A percentile compares a stretch with the other conserved stretches of the same genome.
phyloP scores from a whole-genome alignment of 2,329 filamentous ascomycete genomes.

The Trichoderma lentiforme region DNA sequence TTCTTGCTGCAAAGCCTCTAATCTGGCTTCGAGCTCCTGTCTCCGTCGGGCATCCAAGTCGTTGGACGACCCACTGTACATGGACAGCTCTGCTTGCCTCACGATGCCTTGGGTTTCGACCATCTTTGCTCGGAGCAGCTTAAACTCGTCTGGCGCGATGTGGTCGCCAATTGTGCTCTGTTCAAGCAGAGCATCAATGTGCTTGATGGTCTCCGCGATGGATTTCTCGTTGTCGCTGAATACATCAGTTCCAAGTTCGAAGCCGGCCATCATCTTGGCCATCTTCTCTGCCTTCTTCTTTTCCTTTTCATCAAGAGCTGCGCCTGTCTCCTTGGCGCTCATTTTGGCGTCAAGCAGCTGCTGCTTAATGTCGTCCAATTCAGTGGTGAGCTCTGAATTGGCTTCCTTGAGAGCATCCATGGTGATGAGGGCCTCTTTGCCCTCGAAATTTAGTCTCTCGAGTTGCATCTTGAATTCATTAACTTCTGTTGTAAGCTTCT shows the following conservation, averaged over 20 bases:
- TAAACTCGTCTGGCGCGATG: slow-evolving; percentile 77
- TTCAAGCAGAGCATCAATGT: slow-evolving; percentile 75
- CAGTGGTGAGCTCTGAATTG: slow-evolving; percentile 84
- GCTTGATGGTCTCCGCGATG: slow-evolving; percentile 78
- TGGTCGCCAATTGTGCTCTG: slow-evolving; percentile 73
- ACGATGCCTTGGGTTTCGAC: slow-evolving; percentile 90
- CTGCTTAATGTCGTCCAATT: slow-evolving; percentile 94
- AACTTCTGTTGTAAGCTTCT: slow-evolving; percentile 77
- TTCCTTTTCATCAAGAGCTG: slow-evolving; percentile 92
- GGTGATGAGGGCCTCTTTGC: slow-evolving; percentile 93
- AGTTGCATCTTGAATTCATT: slow-evolving; percentile 97
- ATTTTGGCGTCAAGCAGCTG: slow-evolving; percentile 94
- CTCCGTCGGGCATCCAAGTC: slow-evolving; percentile 65
- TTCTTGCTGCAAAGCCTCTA: slow-evolving; percentile 72
- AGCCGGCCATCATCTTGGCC: slow-evolving; percentile 99
- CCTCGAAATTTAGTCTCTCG: slow-evolving; percentile 91
- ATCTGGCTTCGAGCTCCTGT: slow-evolving; percentile 71
- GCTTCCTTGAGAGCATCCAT: slow-evolving; percentile 98
- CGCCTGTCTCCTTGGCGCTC: slow-evolving; percentile 89
- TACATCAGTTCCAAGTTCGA: slow-evolving; percentile 87
- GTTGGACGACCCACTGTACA: slow-evolving; percentile 66
- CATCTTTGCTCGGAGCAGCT: slow-evolving; percentile 72
- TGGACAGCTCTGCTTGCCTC: slow-evolving; percentile 83
- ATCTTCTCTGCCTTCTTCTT: slow-evolving; percentile 98
- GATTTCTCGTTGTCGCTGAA: slow-evolving; percentile 90